Evolutionary conservation across 2,329 filamentous ascomycete genomes (phyloP).

Genomic region (Colletotrichum gigasporum): DNA sequence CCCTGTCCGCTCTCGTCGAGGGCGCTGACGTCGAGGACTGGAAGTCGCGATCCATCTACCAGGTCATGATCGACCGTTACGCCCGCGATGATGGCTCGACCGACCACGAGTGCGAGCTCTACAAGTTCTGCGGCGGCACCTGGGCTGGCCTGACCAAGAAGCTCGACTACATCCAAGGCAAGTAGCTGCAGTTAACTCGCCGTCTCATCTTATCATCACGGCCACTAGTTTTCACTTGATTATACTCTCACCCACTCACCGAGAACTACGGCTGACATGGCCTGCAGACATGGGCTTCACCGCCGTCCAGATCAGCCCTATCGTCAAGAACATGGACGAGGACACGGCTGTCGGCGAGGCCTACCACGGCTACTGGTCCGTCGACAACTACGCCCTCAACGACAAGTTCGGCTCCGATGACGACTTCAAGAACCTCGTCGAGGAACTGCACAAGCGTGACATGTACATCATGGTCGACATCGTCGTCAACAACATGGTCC

Average conservation of each 20-base stretch:
- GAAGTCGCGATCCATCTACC: slow-evolving; percentile 51
- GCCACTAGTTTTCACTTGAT: no score
- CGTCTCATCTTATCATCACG: not conserved
- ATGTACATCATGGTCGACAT: slow-evolving; percentile 69
- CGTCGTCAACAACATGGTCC: slow-evolving; percentile 59
- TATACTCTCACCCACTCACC: no score
- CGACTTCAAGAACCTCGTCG: slow-evolving; percentile 57
- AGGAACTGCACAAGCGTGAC: slow-evolving; percentile 57
- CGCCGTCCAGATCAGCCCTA: slow-evolving; percentile 68
- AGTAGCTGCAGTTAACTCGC: not conserved
- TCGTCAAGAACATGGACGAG: slow-evolving; percentile 53
- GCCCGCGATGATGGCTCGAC: slow-evolving; percentile 52
- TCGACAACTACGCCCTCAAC: slow-evolving; percentile 53
- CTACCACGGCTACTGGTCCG: slow-evolving; percentile 53
- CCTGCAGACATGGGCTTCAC: slow-evolving; percentile 28
- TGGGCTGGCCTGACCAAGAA: slow-evolving; percentile 58
- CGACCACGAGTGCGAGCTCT: slow-evolving; percentile 49
- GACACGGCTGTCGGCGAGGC: slow-evolving; percentile 36
- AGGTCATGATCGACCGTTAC: slow-evolving; percentile 55
- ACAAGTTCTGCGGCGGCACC: slow-evolving; percentile 59
- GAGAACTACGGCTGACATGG: not conserved
- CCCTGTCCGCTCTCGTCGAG: slow-evolving; percentile 14
- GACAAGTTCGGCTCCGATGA: slow-evolving; percentile 57
- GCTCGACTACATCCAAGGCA: slow-evolving; percentile 60
- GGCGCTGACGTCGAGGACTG: slow-evolving; percentile 25